Percentiles rank a stretch among this genome's conserved stretches.
Conservation (phyloP, 495 filamentous ascomycete genomes). For the Evansstolkia leycettana region DNA sequence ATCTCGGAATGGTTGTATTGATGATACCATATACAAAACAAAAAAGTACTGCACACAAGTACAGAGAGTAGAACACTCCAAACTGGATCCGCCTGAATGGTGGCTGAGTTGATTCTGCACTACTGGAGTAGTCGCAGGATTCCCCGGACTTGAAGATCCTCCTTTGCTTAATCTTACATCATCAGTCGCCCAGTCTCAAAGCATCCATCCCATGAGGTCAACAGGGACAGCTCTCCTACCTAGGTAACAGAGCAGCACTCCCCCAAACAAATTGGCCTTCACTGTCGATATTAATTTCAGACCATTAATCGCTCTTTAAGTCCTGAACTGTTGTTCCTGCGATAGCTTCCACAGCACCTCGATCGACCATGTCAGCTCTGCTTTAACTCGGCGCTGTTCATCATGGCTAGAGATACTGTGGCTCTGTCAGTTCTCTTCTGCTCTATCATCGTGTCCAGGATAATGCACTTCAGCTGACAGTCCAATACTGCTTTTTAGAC, state of each 20-base stretch:
- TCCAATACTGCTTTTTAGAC: too few relatives aligned
- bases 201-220: too few relatives aligned
- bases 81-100: too few relatives aligned
- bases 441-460: constrained; percentile 3
- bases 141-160: constrained; percentile 18
- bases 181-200: constrained; percentile 10
- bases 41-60: too few relatives aligned
- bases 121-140: constrained; percentile 13
- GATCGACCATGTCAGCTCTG: constrained; percentile 21
- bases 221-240: background rate
- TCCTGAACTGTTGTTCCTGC: background rate
- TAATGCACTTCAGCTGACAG: constrained; percentile 7
- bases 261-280: too few relatives aligned
- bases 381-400: constrained; percentile 15
- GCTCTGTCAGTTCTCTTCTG: constrained; percentile 18
- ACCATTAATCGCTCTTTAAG: too few relatives aligned
- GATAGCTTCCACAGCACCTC: background rate
- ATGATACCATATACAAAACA: too few relatives aligned
- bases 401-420: constrained; percentile 34
- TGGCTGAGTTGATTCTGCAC: background rate
- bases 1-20: too few relatives aligned
- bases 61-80: too few relatives aligned
- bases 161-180: constrained; percentile 28
- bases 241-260: too few relatives aligned
- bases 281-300: too few relatives aligned